These are phyloP conservation scores for Sporothrix mexicana DNA, from an alignment of 2,329 filamentous ascomycete genomes.

Conservation along the genomic window DNA sequence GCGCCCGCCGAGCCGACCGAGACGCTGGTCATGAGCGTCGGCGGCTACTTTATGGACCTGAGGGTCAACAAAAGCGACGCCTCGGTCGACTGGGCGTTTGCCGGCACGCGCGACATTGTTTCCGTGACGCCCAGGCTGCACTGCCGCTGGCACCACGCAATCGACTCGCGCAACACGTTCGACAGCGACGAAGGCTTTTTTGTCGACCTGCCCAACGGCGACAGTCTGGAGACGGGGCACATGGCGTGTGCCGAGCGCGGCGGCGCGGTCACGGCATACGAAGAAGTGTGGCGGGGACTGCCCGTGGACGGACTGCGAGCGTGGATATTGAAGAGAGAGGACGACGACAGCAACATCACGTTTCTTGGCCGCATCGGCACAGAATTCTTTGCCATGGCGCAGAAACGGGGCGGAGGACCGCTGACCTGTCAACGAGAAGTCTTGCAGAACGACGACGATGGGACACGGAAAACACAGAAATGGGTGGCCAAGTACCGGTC, in stretches of 20 bases:
- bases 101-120: constrained; percentile 28
- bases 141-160: constrained; percentile 31
- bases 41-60: constrained; percentile 31
- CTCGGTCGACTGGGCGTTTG: constrained; percentile 32
- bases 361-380: constrained; percentile 18
- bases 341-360: background rate
- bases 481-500: constrained; percentile 16
- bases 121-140: constrained; percentile 10
- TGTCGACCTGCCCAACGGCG: constrained; percentile 28
- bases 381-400: constrained; percentile 26
- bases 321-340: constrained; percentile 6
- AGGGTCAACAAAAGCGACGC: constrained; percentile 29
- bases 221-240: constrained; percentile 33
- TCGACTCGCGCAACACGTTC: constrained; percentile 31
- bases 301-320: background rate
- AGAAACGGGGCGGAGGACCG: background rate
- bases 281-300: constrained; percentile 33
- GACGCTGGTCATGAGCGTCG: constrained; percentile 30
- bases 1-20: constrained; percentile 23
- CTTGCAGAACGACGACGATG: background rate
- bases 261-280: constrained; percentile 28
- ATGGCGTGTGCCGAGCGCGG: constrained; percentile 31
- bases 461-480: background rate
- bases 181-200: constrained; percentile 31
- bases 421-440: constrained; percentile 1